phyloP scores from a whole-genome alignment of 208 protist species.

The Strigomonas galati region DNA sequence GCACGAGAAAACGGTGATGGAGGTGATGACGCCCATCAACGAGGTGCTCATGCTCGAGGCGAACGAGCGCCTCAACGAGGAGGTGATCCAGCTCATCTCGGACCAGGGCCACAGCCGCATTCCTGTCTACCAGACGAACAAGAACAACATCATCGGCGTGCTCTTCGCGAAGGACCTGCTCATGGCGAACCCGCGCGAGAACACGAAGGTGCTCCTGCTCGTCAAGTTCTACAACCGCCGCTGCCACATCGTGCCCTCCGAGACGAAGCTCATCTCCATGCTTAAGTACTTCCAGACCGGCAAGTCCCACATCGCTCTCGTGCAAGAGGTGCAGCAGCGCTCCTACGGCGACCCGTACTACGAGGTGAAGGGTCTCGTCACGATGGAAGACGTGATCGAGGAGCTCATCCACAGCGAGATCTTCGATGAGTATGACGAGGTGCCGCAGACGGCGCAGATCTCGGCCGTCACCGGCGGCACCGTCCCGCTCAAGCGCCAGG shows the following conservation, averaged over 20 bases:
- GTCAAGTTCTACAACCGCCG: constrained; percentile 93
- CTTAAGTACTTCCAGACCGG: constrained; percentile 95
- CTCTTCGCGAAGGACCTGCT: constrained; percentile 94
- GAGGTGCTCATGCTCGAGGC: constrained; percentile 93
- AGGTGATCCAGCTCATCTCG: constrained; percentile 90
- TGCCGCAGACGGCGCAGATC: constrained; percentile 23
- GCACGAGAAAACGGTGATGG: constrained; percentile 88
- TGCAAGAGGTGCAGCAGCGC: constrained; percentile 88
- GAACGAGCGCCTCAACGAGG: constrained; percentile 88
- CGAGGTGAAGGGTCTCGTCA: constrained; percentile 94
- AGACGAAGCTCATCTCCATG: constrained; percentile 93
- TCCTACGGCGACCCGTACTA: constrained; percentile 92
- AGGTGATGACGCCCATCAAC: constrained; percentile 94
- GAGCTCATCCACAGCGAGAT: constrained; percentile 97
- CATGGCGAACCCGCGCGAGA: constrained; percentile 92
- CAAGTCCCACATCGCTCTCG: constrained; percentile 92
- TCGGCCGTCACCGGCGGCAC: constrained; percentile 6
- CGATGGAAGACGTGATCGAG: constrained; percentile 97
- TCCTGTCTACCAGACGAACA: constrained; percentile 89
- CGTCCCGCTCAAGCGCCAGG: constrained; percentile 40
- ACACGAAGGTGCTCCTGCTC: constrained; percentile 90
- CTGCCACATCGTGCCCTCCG: constrained; percentile 83
- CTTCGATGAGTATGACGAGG: constrained; percentile 95
- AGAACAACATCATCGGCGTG: constrained; percentile 92
- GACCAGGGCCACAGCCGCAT: constrained; percentile 93